Evolutionary conservation across 345 rosid species (phyloP).

Genomic region (Crucihimalaya himalaica): DNA sequence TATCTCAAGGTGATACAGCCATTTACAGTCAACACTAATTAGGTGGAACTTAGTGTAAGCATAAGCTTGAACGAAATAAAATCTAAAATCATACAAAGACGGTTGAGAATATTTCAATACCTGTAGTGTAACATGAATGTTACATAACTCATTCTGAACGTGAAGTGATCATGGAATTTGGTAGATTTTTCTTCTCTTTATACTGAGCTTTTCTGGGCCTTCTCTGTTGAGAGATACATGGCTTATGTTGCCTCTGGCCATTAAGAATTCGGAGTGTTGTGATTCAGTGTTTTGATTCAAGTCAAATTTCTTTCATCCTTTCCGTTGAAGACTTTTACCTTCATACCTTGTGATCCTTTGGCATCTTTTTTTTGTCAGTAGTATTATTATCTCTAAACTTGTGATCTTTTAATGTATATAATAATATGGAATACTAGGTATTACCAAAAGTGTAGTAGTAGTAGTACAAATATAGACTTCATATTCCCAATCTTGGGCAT

Average conservation of each 20-base stretch:
- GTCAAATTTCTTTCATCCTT: slow-evolving; percentile 1
- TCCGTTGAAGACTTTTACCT: background rate
- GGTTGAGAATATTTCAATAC: background rate
- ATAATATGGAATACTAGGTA: background rate
- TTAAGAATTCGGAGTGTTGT: background rate
- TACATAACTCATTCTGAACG: slow-evolving; percentile 12
- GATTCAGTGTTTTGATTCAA: no score
- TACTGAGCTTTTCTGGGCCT: background rate
- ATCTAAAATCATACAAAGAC: background rate
- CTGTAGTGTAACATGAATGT: background rate
- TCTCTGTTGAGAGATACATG: background rate
- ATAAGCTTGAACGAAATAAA: background rate
- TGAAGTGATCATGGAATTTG: slow-evolving; percentile 7
- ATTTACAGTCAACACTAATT: background rate
- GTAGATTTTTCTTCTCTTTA: background rate
- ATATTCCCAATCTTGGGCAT: slow-evolving; percentile 37
- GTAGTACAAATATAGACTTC: slow-evolving; percentile 30
- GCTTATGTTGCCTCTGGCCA: background rate
- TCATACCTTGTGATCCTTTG: no score
- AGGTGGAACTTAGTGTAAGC: background rate
- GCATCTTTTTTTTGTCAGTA: background rate
- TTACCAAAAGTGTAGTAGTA: background rate
- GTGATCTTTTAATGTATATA: background rate
- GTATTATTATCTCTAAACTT: background rate
- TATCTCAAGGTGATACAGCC: slow-evolving; percentile 64